Evolutionary conservation across 2,329 filamentous ascomycete genomes (phyloP).

Genomic region (Trichoderma breve): DNA sequence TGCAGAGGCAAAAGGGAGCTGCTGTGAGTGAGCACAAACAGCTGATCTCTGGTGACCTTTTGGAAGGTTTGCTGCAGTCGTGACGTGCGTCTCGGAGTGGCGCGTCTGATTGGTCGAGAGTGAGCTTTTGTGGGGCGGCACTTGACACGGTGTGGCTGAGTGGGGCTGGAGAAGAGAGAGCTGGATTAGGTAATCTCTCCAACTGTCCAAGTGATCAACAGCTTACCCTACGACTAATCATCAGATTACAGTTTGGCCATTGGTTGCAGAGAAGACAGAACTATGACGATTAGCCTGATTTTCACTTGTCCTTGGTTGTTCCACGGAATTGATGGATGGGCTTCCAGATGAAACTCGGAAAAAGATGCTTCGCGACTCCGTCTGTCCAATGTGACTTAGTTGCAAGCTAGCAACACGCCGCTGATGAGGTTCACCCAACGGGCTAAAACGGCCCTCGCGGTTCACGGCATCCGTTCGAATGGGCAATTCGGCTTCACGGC

Average conservation of each 20-base stretch:
- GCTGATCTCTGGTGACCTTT: conserved; percentile 4
- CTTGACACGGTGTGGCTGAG: conserved; percentile 6
- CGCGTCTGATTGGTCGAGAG: conserved; percentile 5
- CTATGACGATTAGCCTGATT: background rate
- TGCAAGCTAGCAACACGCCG: background rate
- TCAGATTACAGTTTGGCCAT: background rate
- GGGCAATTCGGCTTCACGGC: background rate
- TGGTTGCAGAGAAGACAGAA: background rate
- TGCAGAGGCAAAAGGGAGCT: conserved; percentile 7
- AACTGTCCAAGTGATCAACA: background rate
- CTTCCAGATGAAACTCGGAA: background rate
- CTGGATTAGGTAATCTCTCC: background rate
- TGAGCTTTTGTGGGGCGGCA: background rate
- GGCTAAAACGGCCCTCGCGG: background rate
- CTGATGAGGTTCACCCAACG: background rate
- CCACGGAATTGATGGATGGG: background rate
- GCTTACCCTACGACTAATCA: background rate
- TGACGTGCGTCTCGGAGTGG: conserved; percentile 13
- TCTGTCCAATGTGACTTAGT: background rate
- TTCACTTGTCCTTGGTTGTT: background rate
- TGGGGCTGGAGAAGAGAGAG: conserved; percentile 7
- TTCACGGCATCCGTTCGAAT: background rate
- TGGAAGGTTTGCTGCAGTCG: conserved; percentile 17
- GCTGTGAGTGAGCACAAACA: background rate
- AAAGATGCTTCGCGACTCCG: background rate